Evolutionary conservation across 164 flowering plant species (phyloP).

Genomic region (Paratinospora sagittata): DNA sequence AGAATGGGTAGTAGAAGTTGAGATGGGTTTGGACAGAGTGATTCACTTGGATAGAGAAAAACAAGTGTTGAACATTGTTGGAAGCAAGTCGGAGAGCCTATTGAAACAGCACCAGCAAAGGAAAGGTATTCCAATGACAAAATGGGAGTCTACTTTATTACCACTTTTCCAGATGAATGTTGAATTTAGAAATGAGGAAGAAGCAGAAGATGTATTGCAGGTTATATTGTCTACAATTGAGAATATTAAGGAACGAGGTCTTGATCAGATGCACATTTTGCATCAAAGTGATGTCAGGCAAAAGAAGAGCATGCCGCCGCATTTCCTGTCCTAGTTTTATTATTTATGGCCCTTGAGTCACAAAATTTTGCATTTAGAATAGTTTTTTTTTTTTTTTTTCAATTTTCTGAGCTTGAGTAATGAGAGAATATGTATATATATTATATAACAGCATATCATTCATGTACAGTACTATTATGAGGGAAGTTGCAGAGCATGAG

Average conservation of each 20-base stretch:
- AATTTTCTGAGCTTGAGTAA: too few species aligned
- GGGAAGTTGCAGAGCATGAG: too few species aligned
- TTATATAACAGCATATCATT: too few species aligned
- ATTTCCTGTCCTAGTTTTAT: too few species aligned
- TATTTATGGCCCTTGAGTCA: too few species aligned
- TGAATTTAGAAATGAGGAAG: constrained; percentile 45
- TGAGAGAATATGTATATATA: too few species aligned
- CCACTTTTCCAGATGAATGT: constrained; percentile 67
- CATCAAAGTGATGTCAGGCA: constrained; percentile 49
- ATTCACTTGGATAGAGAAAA: constrained; percentile 57
- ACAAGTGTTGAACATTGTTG: constrained; percentile 63
- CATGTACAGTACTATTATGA: too few species aligned
- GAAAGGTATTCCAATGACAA: constrained; percentile 30
- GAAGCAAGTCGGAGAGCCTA: constrained; percentile 50
- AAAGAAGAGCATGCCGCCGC: background rate
- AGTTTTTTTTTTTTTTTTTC: too few species aligned
- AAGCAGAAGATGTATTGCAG: constrained; percentile 53
- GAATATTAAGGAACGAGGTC: constrained; percentile 44
- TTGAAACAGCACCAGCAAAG: constrained; percentile 34
- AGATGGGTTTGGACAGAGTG: constrained; percentile 59
- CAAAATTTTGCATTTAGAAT: too few species aligned
- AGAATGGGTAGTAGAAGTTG: constrained; percentile 62
- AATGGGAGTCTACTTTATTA: constrained; percentile 41
- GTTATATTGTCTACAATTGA: constrained; percentile 45
- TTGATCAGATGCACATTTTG: constrained; percentile 49